Evolutionary conservation across 768 basidiomycete species (phyloP).

Genomic region (Tulasnella sp.): DNA sequence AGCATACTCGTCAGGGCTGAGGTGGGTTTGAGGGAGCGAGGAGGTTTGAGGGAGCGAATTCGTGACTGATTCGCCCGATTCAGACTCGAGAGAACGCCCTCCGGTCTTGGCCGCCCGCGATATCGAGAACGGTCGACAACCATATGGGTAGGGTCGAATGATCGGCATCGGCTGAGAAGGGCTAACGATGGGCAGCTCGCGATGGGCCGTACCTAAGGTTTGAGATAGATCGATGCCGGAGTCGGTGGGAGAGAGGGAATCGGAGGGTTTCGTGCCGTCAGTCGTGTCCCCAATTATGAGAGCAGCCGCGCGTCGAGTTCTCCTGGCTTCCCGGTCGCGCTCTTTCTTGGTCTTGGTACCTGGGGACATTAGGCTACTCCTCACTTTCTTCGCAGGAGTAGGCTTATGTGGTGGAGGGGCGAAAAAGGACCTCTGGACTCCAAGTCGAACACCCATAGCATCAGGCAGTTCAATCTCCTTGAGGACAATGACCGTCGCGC

Average conservation of each 20-base stretch:
- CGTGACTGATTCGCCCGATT: neutral
- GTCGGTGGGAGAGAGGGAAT: no score
- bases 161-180: slow-evolving; percentile 15
- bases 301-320: neutral
- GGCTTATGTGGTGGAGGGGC: neutral
- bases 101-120: neutral
- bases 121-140: slow-evolving; percentile 3
- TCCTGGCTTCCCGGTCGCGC: slow-evolving; percentile 4
- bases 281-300: neutral
- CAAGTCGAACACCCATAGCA: neutral
- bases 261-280: no score
- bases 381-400: neutral
- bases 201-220: no score
- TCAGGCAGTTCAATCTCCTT: slow-evolving; percentile 67
- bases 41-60: neutral
- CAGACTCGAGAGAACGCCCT: neutral
- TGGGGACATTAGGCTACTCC: no score
- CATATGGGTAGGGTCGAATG: slow-evolving; percentile 17
- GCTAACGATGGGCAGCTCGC: no score
- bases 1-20: neutral
- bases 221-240: no score
- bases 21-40: neutral
- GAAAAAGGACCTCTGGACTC: neutral
- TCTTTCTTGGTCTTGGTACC: neutral
- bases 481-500: slow-evolving; percentile 80